Conservation (phyloP, 2,329 filamentous ascomycete species). For the Trichoderma oligosporum region DNA sequence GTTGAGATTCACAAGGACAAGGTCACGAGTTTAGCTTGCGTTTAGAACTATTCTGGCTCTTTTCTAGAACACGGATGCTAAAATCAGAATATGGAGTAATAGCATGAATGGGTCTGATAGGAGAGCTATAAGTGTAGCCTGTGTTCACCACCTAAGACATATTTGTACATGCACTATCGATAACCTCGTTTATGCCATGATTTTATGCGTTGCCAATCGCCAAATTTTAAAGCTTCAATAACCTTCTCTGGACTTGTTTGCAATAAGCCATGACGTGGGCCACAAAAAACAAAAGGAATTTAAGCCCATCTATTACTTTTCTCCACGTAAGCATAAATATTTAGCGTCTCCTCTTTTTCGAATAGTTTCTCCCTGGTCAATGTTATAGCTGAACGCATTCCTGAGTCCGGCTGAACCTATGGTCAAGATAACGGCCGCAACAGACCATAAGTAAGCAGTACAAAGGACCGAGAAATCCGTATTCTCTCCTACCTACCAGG, state of each 20-base stretch:
- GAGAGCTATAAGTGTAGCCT: no score
- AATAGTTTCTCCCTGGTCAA: background rate
- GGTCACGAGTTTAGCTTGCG: background rate
- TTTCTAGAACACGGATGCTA: constrained; percentile 9
- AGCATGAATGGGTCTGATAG: no score
- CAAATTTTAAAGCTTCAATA: no score
- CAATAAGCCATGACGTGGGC: no score
- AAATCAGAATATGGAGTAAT: background rate
- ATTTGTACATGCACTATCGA: background rate
- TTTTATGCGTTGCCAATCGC: no score
- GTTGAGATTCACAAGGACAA: background rate
- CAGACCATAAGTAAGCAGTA: background rate
- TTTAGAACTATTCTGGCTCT: constrained; percentile 9
- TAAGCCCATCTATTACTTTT: background rate
- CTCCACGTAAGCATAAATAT: constrained; percentile 3
- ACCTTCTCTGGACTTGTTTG: no score
- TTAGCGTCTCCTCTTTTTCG: constrained; percentile 11
- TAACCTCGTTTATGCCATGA: no score
- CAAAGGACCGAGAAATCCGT: background rate
- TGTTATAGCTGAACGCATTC: constrained; percentile 10
- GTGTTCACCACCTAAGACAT: no score
- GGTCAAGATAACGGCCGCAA: background rate
- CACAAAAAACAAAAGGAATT: background rate
- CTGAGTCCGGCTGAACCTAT: background rate
- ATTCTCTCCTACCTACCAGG: no score